Percentiles rank a stretch among this genome's conserved stretches.
Conservation (phyloP, 768 basidiomycete species). For the Hericium coralloides region DNA sequence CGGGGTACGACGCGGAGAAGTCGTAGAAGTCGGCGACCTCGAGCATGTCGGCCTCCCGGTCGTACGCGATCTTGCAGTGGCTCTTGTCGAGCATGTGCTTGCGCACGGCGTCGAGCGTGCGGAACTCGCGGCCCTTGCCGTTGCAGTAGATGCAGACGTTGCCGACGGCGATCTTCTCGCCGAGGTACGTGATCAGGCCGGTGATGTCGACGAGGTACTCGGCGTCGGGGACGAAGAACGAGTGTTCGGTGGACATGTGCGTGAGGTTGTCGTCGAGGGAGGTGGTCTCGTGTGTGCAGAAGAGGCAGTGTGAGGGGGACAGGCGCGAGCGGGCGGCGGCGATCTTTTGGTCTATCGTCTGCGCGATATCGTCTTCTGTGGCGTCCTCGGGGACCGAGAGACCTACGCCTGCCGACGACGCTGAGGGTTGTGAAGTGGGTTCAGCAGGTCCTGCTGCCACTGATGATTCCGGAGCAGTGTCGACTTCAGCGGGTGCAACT, state of each 20-base stretch:
- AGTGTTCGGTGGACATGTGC: conserved; percentile 85
- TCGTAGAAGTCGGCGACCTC: conserved; percentile 93
- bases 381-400: conserved; percentile 28
- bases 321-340: conserved; percentile 59
- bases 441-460: not conserved
- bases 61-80: conserved; percentile 95
- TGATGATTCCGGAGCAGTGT: not conserved
- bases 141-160: conserved; percentile 93
- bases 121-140: conserved; percentile 72
- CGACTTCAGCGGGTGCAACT: not conserved
- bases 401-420: conserved; percentile 9
- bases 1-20: conserved; percentile 75
- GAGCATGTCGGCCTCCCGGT: conserved; percentile 66
- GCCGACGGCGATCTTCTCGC: conserved; percentile 88
- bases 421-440: not conserved
- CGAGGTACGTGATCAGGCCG: conserved; percentile 79
- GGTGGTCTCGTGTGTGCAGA: conserved; percentile 52
- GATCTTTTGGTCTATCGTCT: conserved; percentile 66
- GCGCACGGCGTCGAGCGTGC: conserved; percentile 77
- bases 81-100: conserved; percentile 95
- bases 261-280: conserved; percentile 58
- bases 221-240: conserved; percentile 93
- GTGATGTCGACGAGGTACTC: conserved; percentile 80
- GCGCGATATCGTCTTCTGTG: conserved; percentile 38
- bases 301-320: conserved; percentile 68